phyloP scores from a whole-genome alignment of 2,329 filamentous ascomycete species.

The Paecilomyces fulvus region DNA sequence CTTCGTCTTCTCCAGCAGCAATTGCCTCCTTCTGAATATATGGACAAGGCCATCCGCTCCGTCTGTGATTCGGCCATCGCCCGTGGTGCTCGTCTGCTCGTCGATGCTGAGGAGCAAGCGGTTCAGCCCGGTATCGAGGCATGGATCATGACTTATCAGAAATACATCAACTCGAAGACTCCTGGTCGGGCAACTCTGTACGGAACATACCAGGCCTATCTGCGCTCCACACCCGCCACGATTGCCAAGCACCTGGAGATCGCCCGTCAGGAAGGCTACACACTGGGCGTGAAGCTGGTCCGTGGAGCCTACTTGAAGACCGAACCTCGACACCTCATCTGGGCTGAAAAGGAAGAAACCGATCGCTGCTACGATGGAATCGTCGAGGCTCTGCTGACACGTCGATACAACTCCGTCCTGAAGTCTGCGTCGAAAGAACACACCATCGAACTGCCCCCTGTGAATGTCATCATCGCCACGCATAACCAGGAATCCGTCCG shows the following conservation, averaged over 20 bases:
- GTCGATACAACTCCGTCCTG: constrained; percentile 52
- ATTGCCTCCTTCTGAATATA: constrained; percentile 30
- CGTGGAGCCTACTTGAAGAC: constrained; percentile 46
- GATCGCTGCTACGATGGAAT: constrained; percentile 49
- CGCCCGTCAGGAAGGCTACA: constrained; percentile 41
- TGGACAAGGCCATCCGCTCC: constrained; percentile 34
- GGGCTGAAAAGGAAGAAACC: constrained; percentile 40
- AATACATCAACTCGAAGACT: constrained; percentile 41
- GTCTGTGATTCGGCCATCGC: constrained; percentile 37
- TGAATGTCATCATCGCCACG: constrained; percentile 51
- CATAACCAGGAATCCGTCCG: constrained; percentile 50
- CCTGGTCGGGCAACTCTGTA: constrained; percentile 45
- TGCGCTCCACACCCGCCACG: constrained; percentile 40
- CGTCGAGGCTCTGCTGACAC: constrained; percentile 45
- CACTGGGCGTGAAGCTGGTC: constrained; percentile 45
- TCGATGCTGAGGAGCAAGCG: constrained; percentile 48
- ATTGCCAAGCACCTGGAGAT: constrained; percentile 38
- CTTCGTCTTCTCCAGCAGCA: constrained; percentile 33
- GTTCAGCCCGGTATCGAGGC: constrained; percentile 44
- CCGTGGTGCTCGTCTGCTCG: constrained; percentile 38
- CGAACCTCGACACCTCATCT: constrained; percentile 39
- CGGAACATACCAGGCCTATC: constrained; percentile 46
- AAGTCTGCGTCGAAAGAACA: constrained; percentile 33
- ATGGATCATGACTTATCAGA: constrained; percentile 47
- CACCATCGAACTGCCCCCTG: constrained; percentile 26